Evolutionary conservation across 2,329 filamentous ascomycete genomes (phyloP).

Genomic region (Oidium heveae): DNA sequence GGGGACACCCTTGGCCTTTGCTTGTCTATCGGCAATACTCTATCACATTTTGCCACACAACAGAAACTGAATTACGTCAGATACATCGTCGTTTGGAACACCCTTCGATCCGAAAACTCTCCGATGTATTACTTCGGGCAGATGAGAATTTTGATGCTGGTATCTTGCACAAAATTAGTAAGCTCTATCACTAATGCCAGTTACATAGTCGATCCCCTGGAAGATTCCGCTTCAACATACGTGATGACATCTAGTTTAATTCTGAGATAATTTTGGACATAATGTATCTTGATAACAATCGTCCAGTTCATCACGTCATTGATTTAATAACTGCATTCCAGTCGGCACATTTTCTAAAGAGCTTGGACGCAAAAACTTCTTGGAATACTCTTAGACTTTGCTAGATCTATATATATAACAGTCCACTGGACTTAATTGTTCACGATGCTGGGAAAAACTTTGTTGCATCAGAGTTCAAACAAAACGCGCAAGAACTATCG

Average conservation of each 20-base stretch:
- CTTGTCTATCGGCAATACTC: neutral
- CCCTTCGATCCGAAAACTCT: neutral
- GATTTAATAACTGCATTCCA: conserved; percentile 1
- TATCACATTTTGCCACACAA: neutral
- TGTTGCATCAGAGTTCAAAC: conserved; percentile 1
- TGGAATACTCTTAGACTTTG: conserved; percentile 1
- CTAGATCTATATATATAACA: conserved; percentile 2
- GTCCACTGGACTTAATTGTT: no score
- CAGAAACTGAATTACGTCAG: neutral
- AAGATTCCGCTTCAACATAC: neutral
- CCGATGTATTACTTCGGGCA: neutral
- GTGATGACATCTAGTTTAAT: neutral
- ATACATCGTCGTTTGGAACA: neutral
- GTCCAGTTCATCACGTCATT: neutral
- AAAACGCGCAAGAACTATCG: neutral
- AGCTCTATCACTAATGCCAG: no score
- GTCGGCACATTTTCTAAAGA: conserved; percentile 1
- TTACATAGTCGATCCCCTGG: no score
- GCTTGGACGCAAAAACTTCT: neutral
- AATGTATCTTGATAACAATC: neutral
- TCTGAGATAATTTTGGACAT: neutral
- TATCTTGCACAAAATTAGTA: no score
- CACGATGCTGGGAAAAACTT: conserved; percentile 2
- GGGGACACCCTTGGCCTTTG: neutral
- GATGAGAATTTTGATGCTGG: neutral